A percentile compares a stretch with the other conserved stretches of the same genome.
Conservation (phyloP, 331 rosid genomes). For the Spiraea crenata region DNA sequence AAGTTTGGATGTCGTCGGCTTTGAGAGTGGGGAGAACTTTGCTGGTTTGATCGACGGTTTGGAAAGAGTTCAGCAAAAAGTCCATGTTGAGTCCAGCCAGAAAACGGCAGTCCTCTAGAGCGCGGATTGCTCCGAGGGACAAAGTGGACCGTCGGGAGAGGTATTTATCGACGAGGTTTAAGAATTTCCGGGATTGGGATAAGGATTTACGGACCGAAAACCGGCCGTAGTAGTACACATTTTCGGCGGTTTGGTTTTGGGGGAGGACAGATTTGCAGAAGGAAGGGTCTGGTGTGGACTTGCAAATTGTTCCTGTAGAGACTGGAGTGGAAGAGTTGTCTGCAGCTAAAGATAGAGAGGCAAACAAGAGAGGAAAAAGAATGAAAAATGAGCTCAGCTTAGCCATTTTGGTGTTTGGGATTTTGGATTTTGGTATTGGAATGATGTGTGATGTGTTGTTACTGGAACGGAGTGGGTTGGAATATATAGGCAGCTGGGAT, state of each 20-base stretch:
- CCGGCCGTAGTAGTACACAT: slow-evolving; percentile 50
- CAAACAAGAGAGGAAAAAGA: neutral
- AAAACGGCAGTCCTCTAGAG: slow-evolving; percentile 63
- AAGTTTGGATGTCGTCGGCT: slow-evolving; percentile 62
- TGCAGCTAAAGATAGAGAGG: slow-evolving; percentile 7
- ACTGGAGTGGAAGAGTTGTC: slow-evolving; percentile 14
- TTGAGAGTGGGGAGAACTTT: slow-evolving; percentile 35
- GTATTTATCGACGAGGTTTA: slow-evolving; percentile 37
- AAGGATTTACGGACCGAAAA: slow-evolving; percentile 46
- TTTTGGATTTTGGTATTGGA: neutral
- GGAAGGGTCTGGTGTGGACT: slow-evolving; percentile 33
- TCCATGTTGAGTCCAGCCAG: slow-evolving; percentile 65
- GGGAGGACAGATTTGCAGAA: slow-evolving; percentile 28
- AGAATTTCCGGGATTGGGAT: slow-evolving; percentile 52
- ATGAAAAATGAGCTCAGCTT: slow-evolving; percentile 20
- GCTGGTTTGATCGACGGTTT: slow-evolving; percentile 44
- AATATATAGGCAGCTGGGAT: neutral
- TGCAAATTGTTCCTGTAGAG: slow-evolving; percentile 26
- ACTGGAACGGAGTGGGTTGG: neutral
- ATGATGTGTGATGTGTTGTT: neutral
- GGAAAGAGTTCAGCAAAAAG: slow-evolving; percentile 45
- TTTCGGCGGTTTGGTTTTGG: slow-evolving; percentile 15
- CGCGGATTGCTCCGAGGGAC: slow-evolving; percentile 48
- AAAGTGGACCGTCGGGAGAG: slow-evolving; percentile 33
- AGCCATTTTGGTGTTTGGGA: slow-evolving; percentile 10